Conservation (phyloP, 345 rosid species). For the Dimocarpus longan region DNA sequence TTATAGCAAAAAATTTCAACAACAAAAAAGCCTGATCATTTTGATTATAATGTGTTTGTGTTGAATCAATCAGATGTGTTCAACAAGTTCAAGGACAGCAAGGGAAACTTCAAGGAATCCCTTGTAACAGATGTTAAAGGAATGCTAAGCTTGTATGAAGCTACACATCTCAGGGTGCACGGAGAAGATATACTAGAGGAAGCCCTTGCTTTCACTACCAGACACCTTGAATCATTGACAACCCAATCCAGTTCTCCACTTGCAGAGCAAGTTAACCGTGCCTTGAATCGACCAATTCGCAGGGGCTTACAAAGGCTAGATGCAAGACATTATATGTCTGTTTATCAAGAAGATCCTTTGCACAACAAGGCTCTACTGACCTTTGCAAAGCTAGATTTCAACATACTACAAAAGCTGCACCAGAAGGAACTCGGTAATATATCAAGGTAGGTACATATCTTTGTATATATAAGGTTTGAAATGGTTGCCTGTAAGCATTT, state of each 20-base stretch:
- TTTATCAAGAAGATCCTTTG: constrained; percentile 24
- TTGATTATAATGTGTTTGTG: neutral
- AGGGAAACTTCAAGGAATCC: constrained; percentile 22
- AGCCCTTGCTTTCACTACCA: constrained; percentile 35
- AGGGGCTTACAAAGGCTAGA: constrained; percentile 28
- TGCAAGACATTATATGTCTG: constrained; percentile 29
- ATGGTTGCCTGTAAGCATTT: too few species aligned
- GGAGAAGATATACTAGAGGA: constrained; percentile 41
- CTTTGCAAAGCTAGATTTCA: constrained; percentile 37
- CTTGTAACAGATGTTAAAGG: constrained; percentile 27
- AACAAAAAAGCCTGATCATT: neutral
- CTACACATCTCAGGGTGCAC: constrained; percentile 31
- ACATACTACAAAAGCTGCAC: constrained; percentile 38
- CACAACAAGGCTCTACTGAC: constrained; percentile 22
- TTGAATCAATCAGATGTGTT: constrained; percentile 31
- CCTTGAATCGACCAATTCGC: constrained; percentile 4
- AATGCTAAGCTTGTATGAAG: constrained; percentile 46
- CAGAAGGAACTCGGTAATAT: constrained; percentile 34
- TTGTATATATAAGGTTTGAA: too few species aligned
- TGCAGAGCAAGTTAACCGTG: constrained; percentile 15
- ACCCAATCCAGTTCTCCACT: neutral
- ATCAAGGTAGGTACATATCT: constrained; percentile 16
- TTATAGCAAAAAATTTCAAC: too few species aligned
- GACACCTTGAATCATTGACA: constrained; percentile 16
- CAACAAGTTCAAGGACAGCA: constrained; percentile 25